Evolutionary conservation across 495 filamentous ascomycete genomes (phyloP).

Genomic region (Annulohypoxylon bovei): DNA sequence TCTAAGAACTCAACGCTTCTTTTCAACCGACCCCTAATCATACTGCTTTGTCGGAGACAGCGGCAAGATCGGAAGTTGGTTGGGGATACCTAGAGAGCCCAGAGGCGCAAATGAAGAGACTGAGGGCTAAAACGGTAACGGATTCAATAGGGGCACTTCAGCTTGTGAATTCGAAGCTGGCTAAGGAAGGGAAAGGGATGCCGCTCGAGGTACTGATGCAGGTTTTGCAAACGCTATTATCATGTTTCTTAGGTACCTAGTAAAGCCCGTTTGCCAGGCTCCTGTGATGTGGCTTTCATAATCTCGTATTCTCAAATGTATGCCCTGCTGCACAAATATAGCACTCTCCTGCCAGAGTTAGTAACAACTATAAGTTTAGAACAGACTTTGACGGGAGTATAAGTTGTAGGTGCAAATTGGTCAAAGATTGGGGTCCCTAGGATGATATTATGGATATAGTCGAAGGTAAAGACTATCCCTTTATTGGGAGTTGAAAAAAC

Average conservation of each 20-base stretch:
- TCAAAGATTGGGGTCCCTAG: neutral
- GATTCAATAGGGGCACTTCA: constrained; percentile 28
- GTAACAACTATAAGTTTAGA: neutral
- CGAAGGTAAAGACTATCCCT: neutral
- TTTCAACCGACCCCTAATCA: constrained; percentile 41
- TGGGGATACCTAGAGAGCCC: constrained; percentile 17
- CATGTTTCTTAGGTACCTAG: neutral
- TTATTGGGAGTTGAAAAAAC: neutral
- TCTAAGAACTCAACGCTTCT: constrained; percentile 41
- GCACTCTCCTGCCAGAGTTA: neutral
- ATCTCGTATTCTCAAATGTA: neutral
- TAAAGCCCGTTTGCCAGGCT: neutral
- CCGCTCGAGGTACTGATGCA: constrained; percentile 37
- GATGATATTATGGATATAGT: neutral
- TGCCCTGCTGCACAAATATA: neutral
- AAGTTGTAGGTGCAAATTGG: neutral
- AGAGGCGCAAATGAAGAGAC: constrained; percentile 32
- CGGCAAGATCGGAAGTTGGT: constrained; percentile 30
- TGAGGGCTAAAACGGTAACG: constrained; percentile 25
- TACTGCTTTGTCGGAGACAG: constrained; percentile 37
- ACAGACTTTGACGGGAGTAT: neutral
- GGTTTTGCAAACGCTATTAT: neutral
- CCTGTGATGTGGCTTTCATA: neutral
- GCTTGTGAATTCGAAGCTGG: constrained; percentile 11
- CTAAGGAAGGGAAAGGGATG: constrained; percentile 35